Conservation (phyloP, 1,139 yeast species). For the Candida sojae region DNA sequence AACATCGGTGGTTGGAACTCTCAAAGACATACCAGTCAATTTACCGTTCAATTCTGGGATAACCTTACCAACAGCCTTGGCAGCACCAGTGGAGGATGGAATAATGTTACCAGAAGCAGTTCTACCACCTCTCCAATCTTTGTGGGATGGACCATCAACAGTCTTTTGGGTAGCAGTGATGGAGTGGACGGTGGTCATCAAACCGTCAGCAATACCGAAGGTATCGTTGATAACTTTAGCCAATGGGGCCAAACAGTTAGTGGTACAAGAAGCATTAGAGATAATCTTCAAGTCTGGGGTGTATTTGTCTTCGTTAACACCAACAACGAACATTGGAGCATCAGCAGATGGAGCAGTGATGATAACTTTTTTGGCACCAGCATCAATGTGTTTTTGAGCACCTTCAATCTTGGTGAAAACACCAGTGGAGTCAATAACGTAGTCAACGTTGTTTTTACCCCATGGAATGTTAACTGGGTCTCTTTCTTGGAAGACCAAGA, state of each 20-base stretch:
- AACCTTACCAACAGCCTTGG: slow-evolving; percentile 91
- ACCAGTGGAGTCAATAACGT: slow-evolving; percentile 87
- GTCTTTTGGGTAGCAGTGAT: slow-evolving; percentile 91
- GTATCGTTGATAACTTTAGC: slow-evolving; percentile 81
- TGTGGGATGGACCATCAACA: slow-evolving; percentile 89
- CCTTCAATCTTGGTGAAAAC: slow-evolving; percentile 79
- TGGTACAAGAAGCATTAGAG: slow-evolving; percentile 89
- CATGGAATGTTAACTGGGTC: slow-evolving; percentile 83
- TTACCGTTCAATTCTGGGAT: slow-evolving; percentile 86
- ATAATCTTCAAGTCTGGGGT: slow-evolving; percentile 68
- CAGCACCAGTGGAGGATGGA: slow-evolving; percentile 92
- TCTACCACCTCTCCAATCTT: slow-evolving; percentile 96
- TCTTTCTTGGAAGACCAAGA: slow-evolving; percentile 71
- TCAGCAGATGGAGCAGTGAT: slow-evolving; percentile 87
- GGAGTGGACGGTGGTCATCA: slow-evolving; percentile 91
- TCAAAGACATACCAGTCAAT: slow-evolving; percentile 85
- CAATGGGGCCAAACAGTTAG: slow-evolving; percentile 88
- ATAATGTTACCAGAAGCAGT: slow-evolving; percentile 89
- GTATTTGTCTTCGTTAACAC: slow-evolving; percentile 78
- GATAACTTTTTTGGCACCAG: slow-evolving; percentile 88
- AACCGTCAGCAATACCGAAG: slow-evolving; percentile 83
- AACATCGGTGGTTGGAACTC: slow-evolving; percentile 87
- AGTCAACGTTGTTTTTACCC: slow-evolving; percentile 77
- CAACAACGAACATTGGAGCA: slow-evolving; percentile 87
- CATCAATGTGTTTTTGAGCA: slow-evolving; percentile 78